These are phyloP conservation scores for Melanogaster broomeanus DNA, from an alignment of 768 basidiomycete genomes.

Conservation along the genomic window DNA sequence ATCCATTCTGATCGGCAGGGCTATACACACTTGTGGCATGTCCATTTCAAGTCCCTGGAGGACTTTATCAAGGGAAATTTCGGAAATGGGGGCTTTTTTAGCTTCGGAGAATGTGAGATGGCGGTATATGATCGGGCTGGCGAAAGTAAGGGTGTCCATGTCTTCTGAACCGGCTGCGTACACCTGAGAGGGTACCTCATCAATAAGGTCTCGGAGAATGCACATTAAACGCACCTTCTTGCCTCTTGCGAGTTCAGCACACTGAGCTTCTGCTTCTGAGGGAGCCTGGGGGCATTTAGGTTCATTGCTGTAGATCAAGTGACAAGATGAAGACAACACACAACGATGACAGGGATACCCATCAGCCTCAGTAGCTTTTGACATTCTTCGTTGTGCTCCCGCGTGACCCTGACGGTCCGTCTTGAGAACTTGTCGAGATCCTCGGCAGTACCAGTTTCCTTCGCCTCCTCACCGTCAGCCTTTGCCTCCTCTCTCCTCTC, in stretches of 20 bases:
- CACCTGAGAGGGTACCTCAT: slow-evolving; percentile 51
- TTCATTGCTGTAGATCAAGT: neutral
- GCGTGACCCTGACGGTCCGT: slow-evolving; percentile 92
- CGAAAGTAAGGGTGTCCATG: slow-evolving; percentile 99
- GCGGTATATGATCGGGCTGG: slow-evolving; percentile 86
- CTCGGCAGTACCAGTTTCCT: slow-evolving; percentile 92
- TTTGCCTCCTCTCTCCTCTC: slow-evolving; percentile 90
- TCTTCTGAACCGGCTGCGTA: slow-evolving; percentile 98
- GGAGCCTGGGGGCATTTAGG: slow-evolving; percentile 69
- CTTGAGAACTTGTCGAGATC: slow-evolving; percentile 90
- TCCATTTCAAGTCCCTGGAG: slow-evolving; percentile 89
- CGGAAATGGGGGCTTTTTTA: slow-evolving; percentile 93
- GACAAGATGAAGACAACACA: slow-evolving; percentile 38
- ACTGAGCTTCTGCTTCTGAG: slow-evolving; percentile 98
- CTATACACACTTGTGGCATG: slow-evolving; percentile 73
- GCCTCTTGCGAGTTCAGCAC: slow-evolving; percentile 95
- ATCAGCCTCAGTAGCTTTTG: slow-evolving; percentile 83
- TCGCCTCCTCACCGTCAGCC: slow-evolving; percentile 93
- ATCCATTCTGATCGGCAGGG: neutral
- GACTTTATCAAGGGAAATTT: slow-evolving; percentile 81
- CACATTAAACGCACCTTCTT: slow-evolving; percentile 64
- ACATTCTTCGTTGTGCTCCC: slow-evolving; percentile 96
- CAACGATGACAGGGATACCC: slow-evolving; percentile 96
- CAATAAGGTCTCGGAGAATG: neutral
- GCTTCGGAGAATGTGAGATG: slow-evolving; percentile 98